These are phyloP conservation scores for Pichiaceae sp. DNA, from an alignment of 1,139 yeast genomes.

Conservation along the genomic window DNA sequence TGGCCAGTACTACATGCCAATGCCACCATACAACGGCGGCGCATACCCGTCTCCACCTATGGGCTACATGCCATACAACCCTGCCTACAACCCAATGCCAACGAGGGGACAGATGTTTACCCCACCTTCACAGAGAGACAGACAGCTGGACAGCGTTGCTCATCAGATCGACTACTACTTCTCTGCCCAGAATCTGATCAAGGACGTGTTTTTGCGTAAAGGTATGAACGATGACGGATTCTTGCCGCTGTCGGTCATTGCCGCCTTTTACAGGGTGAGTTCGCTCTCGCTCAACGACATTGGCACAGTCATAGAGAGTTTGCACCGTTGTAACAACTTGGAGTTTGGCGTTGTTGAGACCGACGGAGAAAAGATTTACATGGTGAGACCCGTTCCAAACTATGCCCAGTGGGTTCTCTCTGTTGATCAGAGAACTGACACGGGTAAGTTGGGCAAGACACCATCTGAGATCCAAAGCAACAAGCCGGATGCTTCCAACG, in stretches of 20 bases:
- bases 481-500: too few relatives aligned
- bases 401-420: slow-evolving; percentile 46
- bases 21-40: slow-evolving; percentile 2
- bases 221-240: slow-evolving; percentile 77
- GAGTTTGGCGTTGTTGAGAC: slow-evolving; percentile 30
- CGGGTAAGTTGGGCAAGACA: slow-evolving; percentile 18
- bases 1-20: slow-evolving; percentile 14
- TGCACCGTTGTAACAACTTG: slow-evolving; percentile 31
- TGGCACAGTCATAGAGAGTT: slow-evolving; percentile 37
- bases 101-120: slow-evolving; percentile 6
- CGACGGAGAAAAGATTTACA: slow-evolving; percentile 14
- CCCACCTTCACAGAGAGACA: slow-evolving; percentile 8
- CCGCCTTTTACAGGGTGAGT: slow-evolving; percentile 68
- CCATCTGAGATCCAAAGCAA: too few relatives aligned
- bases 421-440: slow-evolving; percentile 33
- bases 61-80: slow-evolving; percentile 14
- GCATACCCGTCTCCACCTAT: slow-evolving; percentile 12
- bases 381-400: slow-evolving; percentile 35
- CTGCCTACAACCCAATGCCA: slow-evolving; percentile 5
- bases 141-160: slow-evolving; percentile 22
- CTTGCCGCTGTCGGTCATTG: slow-evolving; percentile 54
- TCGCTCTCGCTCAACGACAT: slow-evolving; percentile 45
- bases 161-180: slow-evolving; percentile 85
- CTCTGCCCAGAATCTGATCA: slow-evolving; percentile 76
- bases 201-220: slow-evolving; percentile 69